These are phyloP conservation scores for Mixia osmundae DNA, from an alignment of 1,284 basidiomycete genomes.

Conservation along the genomic window DNA sequence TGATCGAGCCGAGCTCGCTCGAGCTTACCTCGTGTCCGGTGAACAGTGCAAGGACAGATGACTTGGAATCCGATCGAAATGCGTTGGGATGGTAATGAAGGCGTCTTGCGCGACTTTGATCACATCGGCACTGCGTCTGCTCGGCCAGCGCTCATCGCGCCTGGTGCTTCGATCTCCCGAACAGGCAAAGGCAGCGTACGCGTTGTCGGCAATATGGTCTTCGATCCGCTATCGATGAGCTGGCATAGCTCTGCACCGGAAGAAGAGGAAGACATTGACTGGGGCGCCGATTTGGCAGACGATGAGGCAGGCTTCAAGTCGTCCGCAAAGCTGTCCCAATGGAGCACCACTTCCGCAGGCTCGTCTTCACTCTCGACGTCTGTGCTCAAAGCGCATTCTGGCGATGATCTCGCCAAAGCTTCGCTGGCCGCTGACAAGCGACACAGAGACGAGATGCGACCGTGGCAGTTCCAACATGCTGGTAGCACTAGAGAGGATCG, in stretches of 20 bases:
- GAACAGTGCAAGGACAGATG: slow-evolving; percentile 71
- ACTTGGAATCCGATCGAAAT: slow-evolving; percentile 73
- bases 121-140: slow-evolving; percentile 50
- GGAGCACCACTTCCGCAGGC: too few relatives aligned
- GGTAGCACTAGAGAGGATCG: too few relatives aligned
- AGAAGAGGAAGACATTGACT: slow-evolving; percentile 67
- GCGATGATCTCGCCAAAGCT: too few relatives aligned
- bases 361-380: too few relatives aligned
- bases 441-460: too few relatives aligned
- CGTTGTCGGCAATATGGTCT: slow-evolving; percentile 90
- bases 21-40: slow-evolving; percentile 10
- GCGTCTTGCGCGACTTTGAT: slow-evolving; percentile 69
- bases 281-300: slow-evolving; percentile 33
- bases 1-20: slow-evolving; percentile 1
- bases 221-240: slow-evolving; percentile 77
- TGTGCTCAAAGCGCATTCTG: too few relatives aligned
- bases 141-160: slow-evolving; percentile 85
- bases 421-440: too few relatives aligned
- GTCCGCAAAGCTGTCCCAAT: too few relatives aligned
- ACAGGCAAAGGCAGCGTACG: slow-evolving; percentile 22
- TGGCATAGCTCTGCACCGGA: slow-evolving; percentile 59
- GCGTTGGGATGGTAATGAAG: slow-evolving; percentile 92
- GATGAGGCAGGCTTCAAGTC: too few relatives aligned
- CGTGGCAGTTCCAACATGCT: too few relatives aligned
- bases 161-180: slow-evolving; percentile 2